Evolutionary conservation across 192 early-diverging fungal species (phyloP), one percentile per base, ranked within the genome.

Genomic region (Coemansia asiatica): DNA sequence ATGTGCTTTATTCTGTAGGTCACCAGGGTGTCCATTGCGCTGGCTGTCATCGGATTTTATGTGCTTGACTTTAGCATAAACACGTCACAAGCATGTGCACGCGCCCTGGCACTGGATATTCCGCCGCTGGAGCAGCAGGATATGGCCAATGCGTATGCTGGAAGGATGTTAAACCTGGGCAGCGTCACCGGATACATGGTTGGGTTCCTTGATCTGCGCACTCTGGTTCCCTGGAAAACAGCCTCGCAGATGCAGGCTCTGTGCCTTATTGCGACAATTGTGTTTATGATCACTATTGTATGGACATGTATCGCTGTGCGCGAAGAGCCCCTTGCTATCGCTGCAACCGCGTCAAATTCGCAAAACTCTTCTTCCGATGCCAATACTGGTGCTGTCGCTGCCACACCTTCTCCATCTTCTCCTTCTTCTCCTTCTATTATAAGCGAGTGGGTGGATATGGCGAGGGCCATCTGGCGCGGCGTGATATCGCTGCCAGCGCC

Each of bases 61-160:
- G 82, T 88, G 35, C 75, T 98, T 22, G 96, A 98, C 74, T 97
- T 98, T 74, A 89, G 92, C 12, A 87, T 98, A 66, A 98, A 98
- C 68, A 88, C 90, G 2, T 90, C 95, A 8, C 90, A 92, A 66
- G 94, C 96, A 0, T 86, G 86, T 29, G 88, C 86, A 44, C 89
- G 96, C 13, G 91, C 93, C 2, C 68, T 98, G 46, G 91, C 95
- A 25, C 84, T 97, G 18, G 96, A 98, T 72, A 86, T 90, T 15
- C 83, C 88, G 28, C 90, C 94, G 0, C 70, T 89, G 15, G 70
- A 83, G 46, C 92, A 96, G 69, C 96, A 98, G 70, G 90, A 92
- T 33, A 50, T 81, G 22, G 90, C 89, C 27, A 95, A 90, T 66
- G 92, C 92, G 7, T 95, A 89, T 84, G 93, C 92, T 0, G 89